Percentiles rank a stretch among this genome's conserved stretches.
These are phyloP conservation scores for Exophiala alcalophila DNA, from an alignment of 2,329 filamentous ascomycete genomes.

Conservation along the genomic window DNA sequence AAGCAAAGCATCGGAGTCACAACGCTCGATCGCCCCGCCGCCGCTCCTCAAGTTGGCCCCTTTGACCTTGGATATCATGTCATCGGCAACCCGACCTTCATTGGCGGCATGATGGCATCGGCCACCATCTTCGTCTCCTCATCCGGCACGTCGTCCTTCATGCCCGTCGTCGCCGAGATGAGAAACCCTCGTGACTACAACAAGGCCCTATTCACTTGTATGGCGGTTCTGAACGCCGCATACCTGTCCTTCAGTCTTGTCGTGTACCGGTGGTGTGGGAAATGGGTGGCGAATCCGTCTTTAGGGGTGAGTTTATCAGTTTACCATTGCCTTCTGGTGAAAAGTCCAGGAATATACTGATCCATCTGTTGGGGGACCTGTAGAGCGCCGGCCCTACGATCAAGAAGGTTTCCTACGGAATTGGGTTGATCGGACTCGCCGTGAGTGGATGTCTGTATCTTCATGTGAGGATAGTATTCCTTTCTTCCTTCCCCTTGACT, in stretches of 20 bases:
- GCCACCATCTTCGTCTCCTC: constrained; percentile 35
- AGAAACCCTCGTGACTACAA: constrained; percentile 36
- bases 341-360: no score
- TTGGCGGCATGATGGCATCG: constrained; percentile 33
- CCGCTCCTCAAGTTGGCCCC: constrained; percentile 32
- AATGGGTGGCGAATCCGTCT: constrained; percentile 47
- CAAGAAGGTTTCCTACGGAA: constrained; percentile 48
- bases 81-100: constrained; percentile 30
- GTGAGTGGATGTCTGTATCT: constrained; percentile 29
- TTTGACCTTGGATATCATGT: constrained; percentile 34
- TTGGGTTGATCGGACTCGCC: constrained; percentile 37
- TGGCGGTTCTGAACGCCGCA: constrained; percentile 35
- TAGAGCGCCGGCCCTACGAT: constrained; percentile 41
- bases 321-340: no score
- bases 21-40: constrained; percentile 36
- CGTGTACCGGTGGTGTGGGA: constrained; percentile 49
- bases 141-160: constrained; percentile 35
- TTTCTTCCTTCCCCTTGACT: no score
- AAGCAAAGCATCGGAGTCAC: constrained; percentile 32
- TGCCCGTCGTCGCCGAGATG: constrained; percentile 43
- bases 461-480: constrained; percentile 36
- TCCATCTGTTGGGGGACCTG: no score
- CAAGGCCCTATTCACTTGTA: constrained; percentile 36
- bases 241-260: constrained; percentile 42
- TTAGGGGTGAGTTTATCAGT: constrained; percentile 35